phyloP scores from a whole-genome alignment of 78 protist genomes.

The Emiliania huxleyi region DNA sequence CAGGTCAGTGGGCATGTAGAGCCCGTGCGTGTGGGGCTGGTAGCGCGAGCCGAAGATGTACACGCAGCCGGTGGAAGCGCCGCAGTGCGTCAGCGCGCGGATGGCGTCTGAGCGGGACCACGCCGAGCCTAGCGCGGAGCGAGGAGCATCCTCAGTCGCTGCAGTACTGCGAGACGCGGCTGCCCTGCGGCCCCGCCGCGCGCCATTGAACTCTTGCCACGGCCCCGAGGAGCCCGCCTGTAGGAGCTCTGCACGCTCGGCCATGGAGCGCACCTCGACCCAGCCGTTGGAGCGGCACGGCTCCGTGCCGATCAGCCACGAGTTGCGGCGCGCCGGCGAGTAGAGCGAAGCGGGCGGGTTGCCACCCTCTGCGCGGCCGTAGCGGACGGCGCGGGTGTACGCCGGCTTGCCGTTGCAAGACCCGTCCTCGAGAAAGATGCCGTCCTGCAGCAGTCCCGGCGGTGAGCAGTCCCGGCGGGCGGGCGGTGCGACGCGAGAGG shows the following conservation, averaged over 20 bases:
- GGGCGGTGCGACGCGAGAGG: too few relatives aligned
- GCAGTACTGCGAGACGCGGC: too few relatives aligned
- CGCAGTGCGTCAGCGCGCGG: neutral
- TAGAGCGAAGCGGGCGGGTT: neutral
- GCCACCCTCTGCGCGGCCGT: neutral
- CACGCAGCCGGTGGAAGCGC: neutral
- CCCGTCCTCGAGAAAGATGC: neutral
- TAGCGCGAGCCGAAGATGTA: neutral
- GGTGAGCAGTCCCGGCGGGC: too few relatives aligned
- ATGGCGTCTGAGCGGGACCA: neutral
- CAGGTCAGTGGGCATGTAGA: neutral
- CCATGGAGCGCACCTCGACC: neutral
- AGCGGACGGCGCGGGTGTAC: neutral
- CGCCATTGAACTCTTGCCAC: neutral
- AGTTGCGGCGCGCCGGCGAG: neutral
- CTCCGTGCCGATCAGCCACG: neutral
- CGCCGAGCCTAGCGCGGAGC: too few relatives aligned
- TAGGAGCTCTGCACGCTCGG: neutral
- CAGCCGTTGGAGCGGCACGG: constrained; percentile 13
- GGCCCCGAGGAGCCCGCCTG: constrained; percentile 6
- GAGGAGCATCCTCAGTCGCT: too few relatives aligned
- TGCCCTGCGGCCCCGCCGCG: too few relatives aligned
- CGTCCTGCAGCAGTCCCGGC: too few relatives aligned
- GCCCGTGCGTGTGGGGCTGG: constrained; percentile 5
- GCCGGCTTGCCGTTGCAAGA: neutral